A percentile compares a stretch with the other conserved stretches of the same genome.
Conservation (phyloP, 2,329 filamentous ascomycete species). For the Rutstroemia sp. region DNA sequence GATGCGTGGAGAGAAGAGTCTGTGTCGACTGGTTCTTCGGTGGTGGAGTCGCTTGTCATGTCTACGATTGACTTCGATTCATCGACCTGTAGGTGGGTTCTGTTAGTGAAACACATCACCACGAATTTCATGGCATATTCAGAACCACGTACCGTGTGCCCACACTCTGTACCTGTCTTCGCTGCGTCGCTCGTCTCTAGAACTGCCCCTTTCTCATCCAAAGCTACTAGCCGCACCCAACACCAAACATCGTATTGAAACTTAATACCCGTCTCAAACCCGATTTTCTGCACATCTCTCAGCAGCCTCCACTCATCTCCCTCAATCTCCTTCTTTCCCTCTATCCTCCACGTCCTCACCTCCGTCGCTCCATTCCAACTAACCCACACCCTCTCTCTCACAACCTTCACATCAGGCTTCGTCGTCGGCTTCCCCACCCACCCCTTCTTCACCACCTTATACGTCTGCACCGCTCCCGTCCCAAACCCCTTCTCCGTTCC, state of each 20-base stretch:
- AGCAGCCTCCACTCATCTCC: background rate
- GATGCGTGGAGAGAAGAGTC: background rate
- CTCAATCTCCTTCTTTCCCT: background rate
- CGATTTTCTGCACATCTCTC: background rate
- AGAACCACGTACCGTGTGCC: background rate
- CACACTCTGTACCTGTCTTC: background rate
- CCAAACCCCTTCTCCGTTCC: background rate
- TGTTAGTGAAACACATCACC: background rate
- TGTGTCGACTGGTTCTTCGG: background rate
- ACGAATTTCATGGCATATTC: background rate
- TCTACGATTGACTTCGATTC: background rate
- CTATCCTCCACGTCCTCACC: background rate
- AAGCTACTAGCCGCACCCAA: background rate
- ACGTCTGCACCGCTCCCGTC: background rate
- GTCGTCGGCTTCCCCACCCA: background rate
- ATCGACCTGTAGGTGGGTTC: background rate
- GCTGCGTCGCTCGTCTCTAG: background rate
- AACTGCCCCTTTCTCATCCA: background rate
- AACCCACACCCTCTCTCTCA: background rate
- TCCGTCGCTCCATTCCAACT: slow-evolving; percentile 2
- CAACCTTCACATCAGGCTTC: background rate
- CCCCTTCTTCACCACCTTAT: background rate
- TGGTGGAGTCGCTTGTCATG: background rate
- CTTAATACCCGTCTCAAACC: background rate
- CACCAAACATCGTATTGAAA: background rate